Percentiles rank a stretch among this genome's conserved stretches.
These are phyloP conservation scores for Blastocystis sp. DNA, from an alignment of 352 stramenopile genomes.

Conservation along the genomic window DNA sequence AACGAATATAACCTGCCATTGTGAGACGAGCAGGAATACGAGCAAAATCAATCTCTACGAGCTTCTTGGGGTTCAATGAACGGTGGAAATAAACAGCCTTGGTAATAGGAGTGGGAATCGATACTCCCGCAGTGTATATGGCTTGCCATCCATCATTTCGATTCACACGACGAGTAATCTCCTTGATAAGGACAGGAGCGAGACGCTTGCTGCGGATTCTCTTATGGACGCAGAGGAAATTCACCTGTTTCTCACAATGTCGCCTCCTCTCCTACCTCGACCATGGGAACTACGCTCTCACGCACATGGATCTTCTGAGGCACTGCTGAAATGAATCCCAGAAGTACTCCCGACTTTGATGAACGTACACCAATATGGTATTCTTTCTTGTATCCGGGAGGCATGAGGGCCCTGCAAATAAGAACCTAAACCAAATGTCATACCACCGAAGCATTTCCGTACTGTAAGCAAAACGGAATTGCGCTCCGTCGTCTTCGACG, in stretches of 20 bases:
- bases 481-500: conserved; percentile 93
- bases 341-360: conserved; percentile 80
- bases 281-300: conserved; percentile 65
- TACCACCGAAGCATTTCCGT: conserved; percentile 75
- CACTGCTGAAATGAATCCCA: conserved; percentile 92
- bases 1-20: conserved; percentile 81
- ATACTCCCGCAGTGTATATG: conserved; percentile 93
- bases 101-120: conserved; percentile 86
- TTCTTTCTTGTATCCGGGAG: conserved; percentile 80
- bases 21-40: conserved; percentile 83
- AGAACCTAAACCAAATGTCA: not conserved
- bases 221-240: conserved; percentile 98
- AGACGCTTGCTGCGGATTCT: conserved; percentile 88
- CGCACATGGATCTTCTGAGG: conserved; percentile 72
- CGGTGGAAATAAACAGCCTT: conserved; percentile 84
- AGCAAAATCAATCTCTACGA: conserved; percentile 94
- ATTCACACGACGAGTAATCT: conserved; percentile 96
- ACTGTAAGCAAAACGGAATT: conserved; percentile 88
- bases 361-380: conserved; percentile 90
- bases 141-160: conserved; percentile 72
- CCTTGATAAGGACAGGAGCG: conserved; percentile 95
- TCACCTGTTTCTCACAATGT: conserved; percentile 83
- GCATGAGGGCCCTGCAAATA: conserved; percentile 79
- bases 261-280: conserved; percentile 66
- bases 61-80: conserved; percentile 92